phyloP scores from a whole-genome alignment of 805 yeast genomes.

The Cyberlindnera euphorbiae region DNA sequence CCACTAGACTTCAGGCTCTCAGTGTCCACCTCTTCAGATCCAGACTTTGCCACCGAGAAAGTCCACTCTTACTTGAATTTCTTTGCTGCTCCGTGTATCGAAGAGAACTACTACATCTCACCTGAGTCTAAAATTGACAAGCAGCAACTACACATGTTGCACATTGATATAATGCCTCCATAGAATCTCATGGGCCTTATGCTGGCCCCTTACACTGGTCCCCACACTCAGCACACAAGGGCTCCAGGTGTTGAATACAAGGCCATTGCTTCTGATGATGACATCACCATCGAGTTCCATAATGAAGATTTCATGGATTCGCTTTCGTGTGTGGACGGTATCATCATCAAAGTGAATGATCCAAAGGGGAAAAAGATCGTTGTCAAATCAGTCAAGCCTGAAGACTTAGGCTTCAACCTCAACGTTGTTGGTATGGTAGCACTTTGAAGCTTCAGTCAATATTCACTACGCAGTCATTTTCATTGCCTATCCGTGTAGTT shows the following conservation, averaged over 20 bases:
- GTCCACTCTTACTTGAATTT: conserved; percentile 16
- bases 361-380: conserved; percentile 21
- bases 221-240: conserved; percentile 12
- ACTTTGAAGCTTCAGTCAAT: neutral
- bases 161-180: conserved; percentile 10
- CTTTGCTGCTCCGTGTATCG: conserved; percentile 18
- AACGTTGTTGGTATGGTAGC: conserved; percentile 12
- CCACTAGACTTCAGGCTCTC: conserved; percentile 7
- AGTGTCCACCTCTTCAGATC: neutral
- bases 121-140: conserved; percentile 19
- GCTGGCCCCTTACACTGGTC: conserved; percentile 18
- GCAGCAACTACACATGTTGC: conserved; percentile 16
- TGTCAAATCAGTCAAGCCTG: conserved; percentile 4
- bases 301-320: conserved; percentile 12
- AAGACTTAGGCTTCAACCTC: conserved; percentile 7
- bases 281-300: conserved; percentile 10
- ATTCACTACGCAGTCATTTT: neutral
- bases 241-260: conserved; percentile 11
- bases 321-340: conserved; percentile 23
- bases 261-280: conserved; percentile 1
- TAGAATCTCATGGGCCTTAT: conserved; percentile 13
- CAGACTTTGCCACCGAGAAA: neutral
- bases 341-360: conserved; percentile 9
- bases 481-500: no score
- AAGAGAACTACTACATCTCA: conserved; percentile 20